These are phyloP conservation scores for Silybum marianum DNA, from an alignment of 129 eudicot genomes.

Conservation along the genomic window DNA sequence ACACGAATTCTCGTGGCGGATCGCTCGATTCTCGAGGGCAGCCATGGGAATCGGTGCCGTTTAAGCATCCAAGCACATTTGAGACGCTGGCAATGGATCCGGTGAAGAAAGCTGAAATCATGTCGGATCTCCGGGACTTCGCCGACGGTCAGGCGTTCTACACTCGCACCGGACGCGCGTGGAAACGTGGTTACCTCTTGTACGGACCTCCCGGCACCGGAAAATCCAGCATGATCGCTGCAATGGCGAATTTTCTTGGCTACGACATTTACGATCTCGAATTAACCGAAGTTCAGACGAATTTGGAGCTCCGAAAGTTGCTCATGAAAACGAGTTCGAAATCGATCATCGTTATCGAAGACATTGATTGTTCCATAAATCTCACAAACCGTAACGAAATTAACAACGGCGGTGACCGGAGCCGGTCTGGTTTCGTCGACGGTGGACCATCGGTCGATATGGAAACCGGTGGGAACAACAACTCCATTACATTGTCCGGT, in stretches of 20 bases:
- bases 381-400: slow-evolving; percentile 53
- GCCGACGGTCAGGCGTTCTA: slow-evolving; percentile 73
- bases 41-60: slow-evolving; percentile 97
- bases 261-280: slow-evolving; percentile 89
- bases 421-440: not conserved
- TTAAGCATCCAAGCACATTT: slow-evolving; percentile 91
- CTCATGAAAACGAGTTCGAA: slow-evolving; percentile 91
- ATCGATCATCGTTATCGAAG: slow-evolving; percentile 89
- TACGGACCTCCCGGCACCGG: slow-evolving; percentile 99
- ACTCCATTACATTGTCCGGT: slow-evolving; percentile 72
- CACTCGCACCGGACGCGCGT: slow-evolving; percentile 78
- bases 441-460: not conserved
- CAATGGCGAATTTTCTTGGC: slow-evolving; percentile 81
- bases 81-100: slow-evolving; percentile 94
- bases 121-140: slow-evolving; percentile 73
- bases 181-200: slow-evolving; percentile 87
- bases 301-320: slow-evolving; percentile 70
- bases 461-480: slow-evolving; percentile 43
- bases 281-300: slow-evolving; percentile 71
- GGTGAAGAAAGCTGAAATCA: slow-evolving; percentile 53
- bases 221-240: slow-evolving; percentile 93
- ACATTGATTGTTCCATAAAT: slow-evolving; percentile 81
- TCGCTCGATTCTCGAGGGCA: slow-evolving; percentile 72
- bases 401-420: not conserved
- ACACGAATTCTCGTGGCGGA: slow-evolving; percentile 85